Conservation (phyloP, 495 filamentous ascomycete species). For the Halenospora varia region DNA sequence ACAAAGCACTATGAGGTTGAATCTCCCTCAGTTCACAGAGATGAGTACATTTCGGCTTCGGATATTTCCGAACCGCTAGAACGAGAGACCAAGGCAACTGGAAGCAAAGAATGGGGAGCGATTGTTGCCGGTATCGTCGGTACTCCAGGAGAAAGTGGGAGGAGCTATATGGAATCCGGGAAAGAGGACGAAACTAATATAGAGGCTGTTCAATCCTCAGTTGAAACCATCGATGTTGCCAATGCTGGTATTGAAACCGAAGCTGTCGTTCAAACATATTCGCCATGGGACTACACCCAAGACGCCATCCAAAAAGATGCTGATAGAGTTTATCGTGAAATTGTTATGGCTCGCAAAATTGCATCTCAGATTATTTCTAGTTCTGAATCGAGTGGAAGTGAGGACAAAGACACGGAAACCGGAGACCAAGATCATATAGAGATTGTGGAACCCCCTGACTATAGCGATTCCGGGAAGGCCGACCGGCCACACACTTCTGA, state of each 20-base stretch:
- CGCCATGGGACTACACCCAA: too few relatives aligned
- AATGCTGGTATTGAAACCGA: too few relatives aligned
- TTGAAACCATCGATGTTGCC: too few relatives aligned
- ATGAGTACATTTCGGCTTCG: conserved; percentile 17
- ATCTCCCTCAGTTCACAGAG: conserved; percentile 37
- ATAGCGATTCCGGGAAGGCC: too few relatives aligned
- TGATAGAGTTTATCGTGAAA: conserved; percentile 2
- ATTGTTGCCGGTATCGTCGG: conserved; percentile 37
- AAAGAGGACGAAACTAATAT: conserved; percentile 7
- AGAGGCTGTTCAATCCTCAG: too few relatives aligned
- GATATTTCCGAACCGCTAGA: conserved; percentile 1
- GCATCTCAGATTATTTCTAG: neutral
- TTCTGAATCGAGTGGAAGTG: too few relatives aligned
- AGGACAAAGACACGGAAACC: too few relatives aligned
- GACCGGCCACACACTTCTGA: too few relatives aligned
- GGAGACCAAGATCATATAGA: too few relatives aligned
- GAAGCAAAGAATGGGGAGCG: conserved; percentile 31
- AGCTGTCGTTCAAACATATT: too few relatives aligned
- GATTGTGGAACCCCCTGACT: too few relatives aligned
- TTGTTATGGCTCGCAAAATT: neutral
- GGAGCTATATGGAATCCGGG: conserved; percentile 20
- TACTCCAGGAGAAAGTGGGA: conserved; percentile 25
- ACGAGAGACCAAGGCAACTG: conserved; percentile 11
- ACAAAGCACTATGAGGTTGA: conserved; percentile 59
- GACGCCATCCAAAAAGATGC: neutral